A percentile compares a stretch with the other conserved stretches of the same genome.
Evolutionary conservation across 768 basidiomycete species (phyloP).

Genomic region (Pleurotus sapidus): DNA sequence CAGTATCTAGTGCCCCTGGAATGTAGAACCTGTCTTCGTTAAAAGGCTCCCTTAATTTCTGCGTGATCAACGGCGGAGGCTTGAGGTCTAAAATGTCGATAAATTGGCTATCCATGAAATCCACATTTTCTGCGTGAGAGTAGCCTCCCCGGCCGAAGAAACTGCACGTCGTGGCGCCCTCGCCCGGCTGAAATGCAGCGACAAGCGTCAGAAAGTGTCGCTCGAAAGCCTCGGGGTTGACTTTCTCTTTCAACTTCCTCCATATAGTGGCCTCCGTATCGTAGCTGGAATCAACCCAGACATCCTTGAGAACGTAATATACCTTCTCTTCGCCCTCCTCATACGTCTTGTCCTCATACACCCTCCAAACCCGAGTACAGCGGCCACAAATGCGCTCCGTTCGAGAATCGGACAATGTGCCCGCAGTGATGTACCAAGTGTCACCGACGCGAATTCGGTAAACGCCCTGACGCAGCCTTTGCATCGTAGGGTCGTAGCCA

Average conservation of each 20-base stretch:
- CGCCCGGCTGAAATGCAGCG: background rate
- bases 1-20: too few species aligned
- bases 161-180: background rate
- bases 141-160: background rate
- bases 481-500: conserved; percentile 14
- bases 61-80: background rate
- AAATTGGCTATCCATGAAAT: background rate
- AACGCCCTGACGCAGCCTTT: background rate
- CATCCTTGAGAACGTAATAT: background rate
- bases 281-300: background rate
- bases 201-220: background rate
- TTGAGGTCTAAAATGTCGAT: background rate
- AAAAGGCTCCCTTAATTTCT: background rate
- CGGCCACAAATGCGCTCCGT: conserved; percentile 2
- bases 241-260: background rate
- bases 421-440: conserved; percentile 1
- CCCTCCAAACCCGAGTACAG: conserved; percentile 11
- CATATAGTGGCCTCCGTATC: background rate
- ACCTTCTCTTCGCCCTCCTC: background rate
- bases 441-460: conserved; percentile 9
- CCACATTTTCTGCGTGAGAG: background rate
- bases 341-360: background rate
- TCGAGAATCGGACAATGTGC: conserved; percentile 1
- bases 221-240: background rate
- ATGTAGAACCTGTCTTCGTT: too few species aligned